Conservation (phyloP, 768 basidiomycete genomes). For the Trametes cinnabarina region DNA sequence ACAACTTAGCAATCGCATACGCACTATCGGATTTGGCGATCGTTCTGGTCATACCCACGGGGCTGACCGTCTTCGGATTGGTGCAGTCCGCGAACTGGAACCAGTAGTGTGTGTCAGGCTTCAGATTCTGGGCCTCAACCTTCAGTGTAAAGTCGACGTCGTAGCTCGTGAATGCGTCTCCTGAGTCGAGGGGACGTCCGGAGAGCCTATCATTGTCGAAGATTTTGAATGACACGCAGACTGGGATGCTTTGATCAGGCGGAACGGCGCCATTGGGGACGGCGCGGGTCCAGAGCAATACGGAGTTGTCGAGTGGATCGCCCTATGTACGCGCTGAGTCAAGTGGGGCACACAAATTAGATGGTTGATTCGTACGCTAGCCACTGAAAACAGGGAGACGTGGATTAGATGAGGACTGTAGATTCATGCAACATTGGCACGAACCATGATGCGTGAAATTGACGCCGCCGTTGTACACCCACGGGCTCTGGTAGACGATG, state of each 20-base stretch:
- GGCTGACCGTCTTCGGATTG: conserved; percentile 40
- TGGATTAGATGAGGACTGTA: too few species aligned
- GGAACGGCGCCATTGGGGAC: conserved; percentile 31
- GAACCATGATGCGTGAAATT: conserved; percentile 51
- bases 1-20: conserved; percentile 11
- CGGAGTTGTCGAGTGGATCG: conserved; percentile 52
- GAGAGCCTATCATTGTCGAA: conserved; percentile 36
- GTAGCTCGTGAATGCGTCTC: conserved; percentile 51
- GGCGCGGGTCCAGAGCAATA: conserved; percentile 59
- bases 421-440: too few species aligned
- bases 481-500: conserved; percentile 34
- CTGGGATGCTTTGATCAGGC: conserved; percentile 50
- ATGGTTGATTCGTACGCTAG: conserved; percentile 38
- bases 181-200: conserved; percentile 39
- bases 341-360: background rate
- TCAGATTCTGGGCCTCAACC: conserved; percentile 51
- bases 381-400: conserved; percentile 32
- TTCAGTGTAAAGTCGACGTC: conserved; percentile 63
- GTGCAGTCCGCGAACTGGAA: conserved; percentile 57
- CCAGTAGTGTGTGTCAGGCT: conserved; percentile 53
- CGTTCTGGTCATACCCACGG: conserved; percentile 52
- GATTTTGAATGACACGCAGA: conserved; percentile 49
- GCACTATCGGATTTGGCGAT: conserved; percentile 45
- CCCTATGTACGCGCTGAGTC: conserved; percentile 34
- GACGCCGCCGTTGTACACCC: conserved; percentile 49